A percentile compares a stretch with the other conserved stretches of the same genome.
Conservation (phyloP, 2,329 filamentous ascomycete genomes). For the Clarireedia sp. region DNA sequence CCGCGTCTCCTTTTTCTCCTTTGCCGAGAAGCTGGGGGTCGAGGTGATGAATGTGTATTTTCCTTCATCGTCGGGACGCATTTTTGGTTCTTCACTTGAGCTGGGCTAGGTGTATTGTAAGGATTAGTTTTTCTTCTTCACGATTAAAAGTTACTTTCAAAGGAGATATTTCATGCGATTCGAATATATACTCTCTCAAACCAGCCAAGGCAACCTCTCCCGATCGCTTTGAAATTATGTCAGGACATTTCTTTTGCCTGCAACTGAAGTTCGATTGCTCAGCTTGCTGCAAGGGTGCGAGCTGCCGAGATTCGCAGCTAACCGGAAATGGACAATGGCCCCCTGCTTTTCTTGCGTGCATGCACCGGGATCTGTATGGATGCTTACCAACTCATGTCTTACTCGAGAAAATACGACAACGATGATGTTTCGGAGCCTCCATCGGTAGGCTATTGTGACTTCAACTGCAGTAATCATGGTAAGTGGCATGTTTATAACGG, state of each 20-base stretch:
- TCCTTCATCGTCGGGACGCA: background rate
- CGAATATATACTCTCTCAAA: background rate
- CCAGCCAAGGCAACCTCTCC: background rate
- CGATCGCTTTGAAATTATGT: background rate
- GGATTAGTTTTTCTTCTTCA: background rate
- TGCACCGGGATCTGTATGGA: background rate
- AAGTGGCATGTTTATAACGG: too few species aligned
- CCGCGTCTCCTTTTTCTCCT: background rate
- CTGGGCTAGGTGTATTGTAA: too few species aligned
- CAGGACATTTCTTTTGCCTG: background rate
- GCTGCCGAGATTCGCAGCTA: background rate
- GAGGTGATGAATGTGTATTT: constrained; percentile 1
- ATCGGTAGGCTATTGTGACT: too few species aligned
- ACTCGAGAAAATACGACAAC: background rate
- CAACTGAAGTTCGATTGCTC: background rate
- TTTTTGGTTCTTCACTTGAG: background rate
- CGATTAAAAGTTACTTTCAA: background rate
- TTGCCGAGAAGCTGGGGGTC: background rate
- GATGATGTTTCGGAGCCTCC: too few species aligned
- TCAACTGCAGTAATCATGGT: too few species aligned
- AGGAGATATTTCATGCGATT: background rate
- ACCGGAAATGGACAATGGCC: background rate
- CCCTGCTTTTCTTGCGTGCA: background rate
- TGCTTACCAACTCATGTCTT: background rate
- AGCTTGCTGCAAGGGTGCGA: background rate